Evolutionary conservation across 768 basidiomycete genomes (phyloP).

Genomic region (Tulasnella sp.): DNA sequence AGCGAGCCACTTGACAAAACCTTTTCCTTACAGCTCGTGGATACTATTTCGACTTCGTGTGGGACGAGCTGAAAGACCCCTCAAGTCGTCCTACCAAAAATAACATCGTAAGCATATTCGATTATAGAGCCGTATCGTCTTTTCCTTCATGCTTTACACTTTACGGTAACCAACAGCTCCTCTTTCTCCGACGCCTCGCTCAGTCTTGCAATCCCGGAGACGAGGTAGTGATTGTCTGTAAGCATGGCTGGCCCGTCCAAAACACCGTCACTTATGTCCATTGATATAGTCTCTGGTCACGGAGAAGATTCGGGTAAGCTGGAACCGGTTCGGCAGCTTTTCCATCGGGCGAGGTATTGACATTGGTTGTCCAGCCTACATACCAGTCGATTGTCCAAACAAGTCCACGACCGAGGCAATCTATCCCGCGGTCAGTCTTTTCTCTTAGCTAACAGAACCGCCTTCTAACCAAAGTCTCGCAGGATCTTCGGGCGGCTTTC

Average conservation of each 20-base stretch:
- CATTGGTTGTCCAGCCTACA: not conserved
- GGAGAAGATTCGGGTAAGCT: not conserved
- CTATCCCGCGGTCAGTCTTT: not conserved
- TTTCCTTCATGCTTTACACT: too few relatives aligned
- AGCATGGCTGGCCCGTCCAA: not conserved
- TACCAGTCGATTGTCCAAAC: not conserved
- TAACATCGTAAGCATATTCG: not conserved
- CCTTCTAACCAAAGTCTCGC: not conserved
- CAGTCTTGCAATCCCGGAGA: not conserved
- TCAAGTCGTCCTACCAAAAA: not conserved
- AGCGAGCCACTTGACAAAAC: not conserved
- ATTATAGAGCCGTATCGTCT: not conserved
- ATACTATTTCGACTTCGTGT: not conserved
- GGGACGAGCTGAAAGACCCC: not conserved
- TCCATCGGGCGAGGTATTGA: not conserved
- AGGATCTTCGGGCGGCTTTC: not conserved
- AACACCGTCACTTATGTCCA: not conserved
- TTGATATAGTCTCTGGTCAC: not conserved
- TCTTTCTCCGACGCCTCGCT: not conserved
- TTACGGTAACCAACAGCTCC: not conserved
- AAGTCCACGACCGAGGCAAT: not conserved
- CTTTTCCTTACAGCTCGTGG: not conserved
- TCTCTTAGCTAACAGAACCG: too few relatives aligned
- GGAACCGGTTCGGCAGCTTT: too few relatives aligned
- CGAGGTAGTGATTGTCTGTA: not conserved